Conservation (phyloP, 257 asterid species). For the Thymus mandschuricus region DNA sequence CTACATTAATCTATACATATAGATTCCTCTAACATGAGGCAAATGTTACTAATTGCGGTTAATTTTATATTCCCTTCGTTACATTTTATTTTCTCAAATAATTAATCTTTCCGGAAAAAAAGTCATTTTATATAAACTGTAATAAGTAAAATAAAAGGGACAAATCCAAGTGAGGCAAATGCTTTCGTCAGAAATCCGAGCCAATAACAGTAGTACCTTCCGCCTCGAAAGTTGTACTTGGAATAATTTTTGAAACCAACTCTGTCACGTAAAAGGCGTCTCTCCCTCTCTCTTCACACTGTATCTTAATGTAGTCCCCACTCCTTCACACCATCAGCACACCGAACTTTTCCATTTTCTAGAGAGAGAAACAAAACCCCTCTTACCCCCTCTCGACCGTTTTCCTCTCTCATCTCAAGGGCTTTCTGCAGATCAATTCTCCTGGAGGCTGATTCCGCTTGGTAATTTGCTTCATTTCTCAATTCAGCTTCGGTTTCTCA, state of each 20-base stretch:
- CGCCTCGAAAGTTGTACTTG: slow-evolving; percentile 33
- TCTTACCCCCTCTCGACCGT: slow-evolving; percentile 22
- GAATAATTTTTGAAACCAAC: slow-evolving; percentile 26
- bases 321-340: slow-evolving; percentile 41
- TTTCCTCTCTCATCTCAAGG: slow-evolving; percentile 32
- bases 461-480: neutral
- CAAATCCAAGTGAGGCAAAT: neutral
- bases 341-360: slow-evolving; percentile 33
- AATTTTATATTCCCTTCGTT: neutral
- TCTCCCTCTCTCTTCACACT: slow-evolving; percentile 30
- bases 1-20: no score
- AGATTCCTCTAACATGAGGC: neutral
- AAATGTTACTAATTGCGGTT: neutral
- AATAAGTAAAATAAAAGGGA: neutral
- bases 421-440: slow-evolving; percentile 39
- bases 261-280: slow-evolving; percentile 39
- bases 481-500: slow-evolving; percentile 21
- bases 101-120: no score
- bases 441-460: slow-evolving; percentile 17
- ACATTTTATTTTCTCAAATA: no score
- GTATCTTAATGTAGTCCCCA: slow-evolving; percentile 42
- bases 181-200: slow-evolving; percentile 20
- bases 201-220: slow-evolving; percentile 32
- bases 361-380: slow-evolving; percentile 54
- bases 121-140: neutral